Base-by-base conservation (phyloP, 129 eudicot genomes). In the Apium graveolens region DNA sequence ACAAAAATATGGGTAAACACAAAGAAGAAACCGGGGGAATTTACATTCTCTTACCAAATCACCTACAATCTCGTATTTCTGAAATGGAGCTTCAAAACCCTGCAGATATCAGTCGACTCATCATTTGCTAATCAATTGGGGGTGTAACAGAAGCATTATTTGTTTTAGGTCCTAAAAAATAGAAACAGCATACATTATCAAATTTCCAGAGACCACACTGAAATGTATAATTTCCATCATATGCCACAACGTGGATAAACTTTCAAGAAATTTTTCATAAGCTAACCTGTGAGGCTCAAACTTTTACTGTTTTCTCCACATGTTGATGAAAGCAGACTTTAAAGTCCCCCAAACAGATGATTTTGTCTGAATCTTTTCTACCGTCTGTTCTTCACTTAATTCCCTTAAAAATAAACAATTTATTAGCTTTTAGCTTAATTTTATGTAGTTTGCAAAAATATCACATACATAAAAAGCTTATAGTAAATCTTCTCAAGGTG, bases 341-440 rank as follows among this genome's bases (percentile, higher is more conserved):
- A 88, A 76, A 71, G 78, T 84, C 14, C 85, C 85, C 92, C 92
- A 88, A 35, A 88, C 20, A 7, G 90, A 86, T 45, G 81, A 27
- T 37, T 78, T 83, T 76, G 48, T 76, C 78, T 78, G 75, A 39
- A 66, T 24, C 62, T 78, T 78, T 34, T 81, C 81, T 11, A 79
- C 81, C 24, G 44, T 72, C 31, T 84, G 71, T 8, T 34, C 76
- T 74, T 66, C 71, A 18, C 60, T 44, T 24, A 2, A 24, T 43
- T 31, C 80, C 76, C 66, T 65, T 9, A 2, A 20, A 35, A 32
- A 31, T 45, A n/a, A 60, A 60, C 44, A 46, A 16, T 44, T 62
- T 39, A 44, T 42, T 76, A 48, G 41, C 66, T 79, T 31, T 18
- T 13, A 70, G 35, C 60, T 74, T 49, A 24, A 44, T 1, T 14